Percentiles rank a stretch among this genome's conserved stretches.
Evolutionary conservation across 139 green algal genomes (phyloP).

Genomic region (Zygnema circumcarinatum): DNA sequence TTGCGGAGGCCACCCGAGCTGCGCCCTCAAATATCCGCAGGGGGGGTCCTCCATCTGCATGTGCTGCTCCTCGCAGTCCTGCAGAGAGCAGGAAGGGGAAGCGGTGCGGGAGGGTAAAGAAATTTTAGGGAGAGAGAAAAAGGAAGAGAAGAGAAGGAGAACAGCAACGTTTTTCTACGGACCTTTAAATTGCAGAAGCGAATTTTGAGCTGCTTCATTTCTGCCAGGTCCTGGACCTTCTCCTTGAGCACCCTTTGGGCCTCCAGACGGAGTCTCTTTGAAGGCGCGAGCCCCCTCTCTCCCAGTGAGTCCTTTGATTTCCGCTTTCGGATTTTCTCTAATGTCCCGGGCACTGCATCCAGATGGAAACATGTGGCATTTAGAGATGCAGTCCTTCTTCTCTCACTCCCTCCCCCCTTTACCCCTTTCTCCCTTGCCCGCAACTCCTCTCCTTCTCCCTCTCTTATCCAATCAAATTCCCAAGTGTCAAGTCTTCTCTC

Average conservation of each 20-base stretch:
- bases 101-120: no score
- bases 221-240: conserved; percentile 56
- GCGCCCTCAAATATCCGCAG: conserved; percentile 1
- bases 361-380: neutral
- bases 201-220: conserved; percentile 50
- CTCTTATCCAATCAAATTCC: no score
- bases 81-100: neutral
- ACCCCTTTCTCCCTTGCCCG: neutral
- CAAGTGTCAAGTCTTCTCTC: no score
- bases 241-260: conserved; percentile 55
- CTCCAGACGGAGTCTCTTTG: conserved; percentile 47
- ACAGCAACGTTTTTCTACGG: neutral
- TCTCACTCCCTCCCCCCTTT: neutral
- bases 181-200: conserved; percentile 54
- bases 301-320: neutral
- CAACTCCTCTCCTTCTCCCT: neutral
- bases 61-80: conserved; percentile 57
- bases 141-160: no score
- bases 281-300: conserved; percentile 25
- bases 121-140: no score
- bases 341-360: neutral
- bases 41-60: conserved; percentile 41
- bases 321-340: no score
- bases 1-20: conserved; percentile 34
- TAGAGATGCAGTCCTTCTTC: neutral